These are phyloP conservation scores for Plasmodium gallinaceum DNA, from an alignment of 169 alveolate genomes.

Conservation along the genomic window DNA sequence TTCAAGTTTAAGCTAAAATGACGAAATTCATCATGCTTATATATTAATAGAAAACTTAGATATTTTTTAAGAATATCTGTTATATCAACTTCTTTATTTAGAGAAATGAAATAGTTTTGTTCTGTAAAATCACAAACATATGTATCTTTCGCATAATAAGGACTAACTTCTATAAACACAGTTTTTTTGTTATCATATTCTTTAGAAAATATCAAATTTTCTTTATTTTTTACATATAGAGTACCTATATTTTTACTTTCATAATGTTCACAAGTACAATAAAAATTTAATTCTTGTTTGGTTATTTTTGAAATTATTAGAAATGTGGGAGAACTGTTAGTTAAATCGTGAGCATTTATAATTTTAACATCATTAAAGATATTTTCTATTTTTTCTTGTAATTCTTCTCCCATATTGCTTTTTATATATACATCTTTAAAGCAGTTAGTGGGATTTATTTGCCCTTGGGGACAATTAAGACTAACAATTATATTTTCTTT, in stretches of 20 bases:
- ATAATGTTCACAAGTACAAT: conserved; percentile 69
- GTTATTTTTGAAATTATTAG: conserved; percentile 49
- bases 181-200: not conserved
- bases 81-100: not conserved
- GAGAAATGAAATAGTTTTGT: conserved; percentile 5
- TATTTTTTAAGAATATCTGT: conserved; percentile 10
- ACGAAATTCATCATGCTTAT: conserved; percentile 16
- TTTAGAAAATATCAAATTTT: not conserved
- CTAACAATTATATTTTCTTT: conserved; percentile 56
- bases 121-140: conserved; percentile 59
- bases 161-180: conserved; percentile 32
- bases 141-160: conserved; percentile 35
- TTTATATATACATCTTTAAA: conserved; percentile 43
- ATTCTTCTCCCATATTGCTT: conserved; percentile 50
- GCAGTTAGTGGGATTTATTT: conserved; percentile 61
- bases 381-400: conserved; percentile 48
- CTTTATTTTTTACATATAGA: conserved; percentile 9
- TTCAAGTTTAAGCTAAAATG: conserved; percentile 49
- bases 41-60: not conserved
- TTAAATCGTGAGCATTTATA: conserved; percentile 3
- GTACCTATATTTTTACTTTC: conserved; percentile 55
- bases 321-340: conserved; percentile 48
- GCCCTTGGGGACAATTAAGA: conserved; percentile 59
- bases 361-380: conserved; percentile 36
- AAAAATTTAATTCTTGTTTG: conserved; percentile 31